Evolutionary conservation across 306 rosid genomes (phyloP).

Genomic region (Castanea sativa): DNA sequence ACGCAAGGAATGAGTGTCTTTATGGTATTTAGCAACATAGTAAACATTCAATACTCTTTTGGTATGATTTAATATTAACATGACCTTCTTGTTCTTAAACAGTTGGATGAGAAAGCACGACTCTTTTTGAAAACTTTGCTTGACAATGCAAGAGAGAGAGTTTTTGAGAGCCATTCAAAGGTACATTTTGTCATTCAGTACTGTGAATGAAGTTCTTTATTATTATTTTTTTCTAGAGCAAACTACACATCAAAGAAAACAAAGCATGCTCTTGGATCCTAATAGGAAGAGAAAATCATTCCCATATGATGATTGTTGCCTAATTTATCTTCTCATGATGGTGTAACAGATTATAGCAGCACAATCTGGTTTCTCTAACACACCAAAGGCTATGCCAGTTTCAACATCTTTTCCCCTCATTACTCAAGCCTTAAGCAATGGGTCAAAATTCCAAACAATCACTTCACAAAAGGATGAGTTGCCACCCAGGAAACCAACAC

Average conservation of each 20-base stretch:
- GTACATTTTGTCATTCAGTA: constrained; percentile 25
- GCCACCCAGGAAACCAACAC: constrained; percentile 5
- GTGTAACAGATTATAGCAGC: constrained; percentile 33
- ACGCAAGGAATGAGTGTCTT: too few species aligned
- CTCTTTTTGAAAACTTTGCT: constrained; percentile 52
- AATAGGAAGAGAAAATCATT: background rate
- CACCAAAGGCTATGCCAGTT: background rate
- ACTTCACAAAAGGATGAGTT: constrained; percentile 20
- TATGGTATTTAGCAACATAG: background rate
- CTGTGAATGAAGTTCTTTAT: background rate
- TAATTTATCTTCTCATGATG: constrained; percentile 14
- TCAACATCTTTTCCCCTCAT: background rate
- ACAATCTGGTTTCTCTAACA: constrained; percentile 5
- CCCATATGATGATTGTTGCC: background rate
- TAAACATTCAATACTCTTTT: background rate
- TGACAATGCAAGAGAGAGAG: constrained; percentile 51
- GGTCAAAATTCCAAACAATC: constrained; percentile 7
- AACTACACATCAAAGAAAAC: background rate
- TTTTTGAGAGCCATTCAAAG: constrained; percentile 43
- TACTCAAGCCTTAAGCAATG: constrained; percentile 8
- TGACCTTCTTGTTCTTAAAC: background rate
- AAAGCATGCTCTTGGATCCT: background rate
- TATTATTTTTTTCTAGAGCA: background rate
- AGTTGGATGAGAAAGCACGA: constrained; percentile 53
- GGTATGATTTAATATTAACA: background rate